phyloP scores from a whole-genome alignment of 345 rosid species.

The Sisymbrium altissimum region DNA sequence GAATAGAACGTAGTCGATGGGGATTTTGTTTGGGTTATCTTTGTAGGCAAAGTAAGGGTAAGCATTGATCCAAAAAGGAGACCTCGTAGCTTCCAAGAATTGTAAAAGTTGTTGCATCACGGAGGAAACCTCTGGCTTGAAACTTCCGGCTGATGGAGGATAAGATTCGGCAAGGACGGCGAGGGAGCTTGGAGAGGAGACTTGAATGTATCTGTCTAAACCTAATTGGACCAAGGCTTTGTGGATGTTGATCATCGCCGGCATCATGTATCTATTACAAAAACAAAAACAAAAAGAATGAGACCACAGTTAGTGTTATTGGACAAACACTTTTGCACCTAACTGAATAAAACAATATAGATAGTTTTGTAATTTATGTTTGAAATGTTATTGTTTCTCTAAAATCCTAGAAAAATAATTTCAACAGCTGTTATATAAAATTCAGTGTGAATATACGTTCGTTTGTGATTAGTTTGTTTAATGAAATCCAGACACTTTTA shows the following conservation, averaged over 20 bases:
- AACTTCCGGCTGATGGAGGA: conserved; percentile 88
- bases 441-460: too few relatives aligned
- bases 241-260: conserved; percentile 71
- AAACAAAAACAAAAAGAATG: background rate
- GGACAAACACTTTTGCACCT: background rate
- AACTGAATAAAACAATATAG: background rate
- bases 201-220: conserved; percentile 59
- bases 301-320: background rate
- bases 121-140: conserved; percentile 50
- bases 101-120: conserved; percentile 60
- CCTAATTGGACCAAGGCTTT: conserved; percentile 69
- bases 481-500: too few relatives aligned
- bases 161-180: conserved; percentile 71
- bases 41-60: conserved; percentile 96
- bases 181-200: conserved; percentile 71
- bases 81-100: conserved; percentile 51
- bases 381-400: background rate
- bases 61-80: conserved; percentile 97
- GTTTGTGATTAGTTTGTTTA: too few relatives aligned
- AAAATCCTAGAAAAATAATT: too few relatives aligned
- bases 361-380: background rate
- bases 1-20: conserved; percentile 75
- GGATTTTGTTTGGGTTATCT: conserved; percentile 46
- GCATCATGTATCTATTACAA: conserved; percentile 46
- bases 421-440: too few relatives aligned